Evolutionary conservation across 2,329 filamentous ascomycete genomes (phyloP).

Genomic region (Pseudogymnoascus sp.): DNA sequence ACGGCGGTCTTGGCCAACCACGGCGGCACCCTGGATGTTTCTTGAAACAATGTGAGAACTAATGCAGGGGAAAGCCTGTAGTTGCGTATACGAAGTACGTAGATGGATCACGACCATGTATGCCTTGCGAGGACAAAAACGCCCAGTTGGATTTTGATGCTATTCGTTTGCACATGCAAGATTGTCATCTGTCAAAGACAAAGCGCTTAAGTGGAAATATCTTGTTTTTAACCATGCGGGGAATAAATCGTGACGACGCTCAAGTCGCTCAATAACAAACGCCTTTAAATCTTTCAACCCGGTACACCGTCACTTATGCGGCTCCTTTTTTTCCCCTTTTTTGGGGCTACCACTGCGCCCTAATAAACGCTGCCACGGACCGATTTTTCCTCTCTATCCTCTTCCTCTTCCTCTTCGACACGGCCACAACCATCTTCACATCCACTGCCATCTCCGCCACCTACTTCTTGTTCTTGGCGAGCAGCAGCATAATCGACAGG

Average conservation of each 20-base stretch:
- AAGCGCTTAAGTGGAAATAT: neutral
- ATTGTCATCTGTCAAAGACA: neutral
- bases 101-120: neutral
- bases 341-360: neutral
- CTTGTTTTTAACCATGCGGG: neutral
- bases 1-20: neutral
- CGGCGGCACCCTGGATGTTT: neutral
- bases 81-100: neutral
- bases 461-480: slow-evolving; percentile 43
- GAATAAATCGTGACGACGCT: neutral
- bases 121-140: neutral
- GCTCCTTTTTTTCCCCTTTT: neutral
- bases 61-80: neutral
- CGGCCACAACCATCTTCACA: slow-evolving; percentile 30
- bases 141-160: neutral
- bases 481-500: slow-evolving; percentile 62
- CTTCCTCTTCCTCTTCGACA: slow-evolving; percentile 10
- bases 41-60: slow-evolving; percentile 5
- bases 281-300: neutral
- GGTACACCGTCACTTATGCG: neutral
- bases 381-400: neutral
- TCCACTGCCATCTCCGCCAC: slow-evolving; percentile 35
- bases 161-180: neutral
- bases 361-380: neutral
- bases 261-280: neutral